Evolutionary conservation across 2,329 filamentous ascomycete species (phyloP).

Genomic region (Cryphonectria nitschkei): DNA sequence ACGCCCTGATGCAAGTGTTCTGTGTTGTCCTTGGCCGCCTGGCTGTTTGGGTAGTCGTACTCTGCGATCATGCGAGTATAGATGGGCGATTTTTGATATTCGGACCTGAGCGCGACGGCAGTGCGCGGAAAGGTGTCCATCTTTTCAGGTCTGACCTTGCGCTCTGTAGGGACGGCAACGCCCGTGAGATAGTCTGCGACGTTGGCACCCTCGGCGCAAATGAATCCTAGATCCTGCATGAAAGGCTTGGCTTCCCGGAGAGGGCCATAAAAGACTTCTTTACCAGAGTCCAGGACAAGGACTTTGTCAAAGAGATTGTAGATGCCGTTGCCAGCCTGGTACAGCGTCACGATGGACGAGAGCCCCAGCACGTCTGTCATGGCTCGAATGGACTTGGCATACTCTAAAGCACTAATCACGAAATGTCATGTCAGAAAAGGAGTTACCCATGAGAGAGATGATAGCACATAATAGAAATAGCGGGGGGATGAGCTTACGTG

Average conservation of each 20-base stretch:
- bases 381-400: conserved; percentile 62
- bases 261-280: conserved; percentile 68
- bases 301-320: conserved; percentile 74
- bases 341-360: conserved; percentile 65
- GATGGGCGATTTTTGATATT: conserved; percentile 57
- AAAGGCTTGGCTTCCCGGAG: conserved; percentile 62
- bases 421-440: neutral
- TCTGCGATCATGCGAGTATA: conserved; percentile 56
- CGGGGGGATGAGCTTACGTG: neutral
- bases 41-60: conserved; percentile 58
- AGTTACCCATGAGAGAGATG: neutral
- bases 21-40: conserved; percentile 52
- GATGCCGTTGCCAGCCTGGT: conserved; percentile 72
- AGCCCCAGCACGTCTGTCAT: conserved; percentile 66
- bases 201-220: conserved; percentile 65
- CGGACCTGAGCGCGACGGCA: conserved; percentile 46
- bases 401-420: conserved; percentile 55
- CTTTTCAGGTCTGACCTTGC: conserved; percentile 56
- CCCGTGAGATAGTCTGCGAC: conserved; percentile 69
- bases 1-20: conserved; percentile 58
- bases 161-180: conserved; percentile 69
- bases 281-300: conserved; percentile 67
- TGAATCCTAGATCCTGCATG: conserved; percentile 67
- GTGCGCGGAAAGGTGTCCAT: conserved; percentile 50
- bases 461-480: too few relatives aligned